Base-by-base conservation (phyloP, 345 rosid genomes). In the Dovyalis caffra region DNA sequence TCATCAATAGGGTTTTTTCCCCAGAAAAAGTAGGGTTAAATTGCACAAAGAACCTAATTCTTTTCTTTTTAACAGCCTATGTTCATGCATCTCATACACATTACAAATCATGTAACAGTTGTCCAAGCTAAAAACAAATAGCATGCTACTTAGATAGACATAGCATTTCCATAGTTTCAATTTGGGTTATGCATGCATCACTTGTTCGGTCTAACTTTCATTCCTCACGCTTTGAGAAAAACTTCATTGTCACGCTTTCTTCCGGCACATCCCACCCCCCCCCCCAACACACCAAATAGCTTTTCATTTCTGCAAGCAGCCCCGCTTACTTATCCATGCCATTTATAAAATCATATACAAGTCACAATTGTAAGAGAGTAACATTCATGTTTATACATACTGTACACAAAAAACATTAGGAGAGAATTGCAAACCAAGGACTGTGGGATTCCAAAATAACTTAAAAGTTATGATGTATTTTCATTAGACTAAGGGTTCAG, bases 401-500 rank as follows among this genome's bases (percentile, higher is more conserved):
- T 56, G 25, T 56, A 56, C 61, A 56, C 14, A 0, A 56, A 14
- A 56, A 23, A 56, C 61, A 56, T 56, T 23, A 56, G 8, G 61
- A 8, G 11, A n/a, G 28, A 56, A 56, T 9, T 56, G 3, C 61
- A 56, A 56, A 23, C 26, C 61, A 31, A 31, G 6, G 66, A 6
- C 9, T 4, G 28, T 20, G 53, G 29, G 43, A 11, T 4, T 29
- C 10, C 25, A 74, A 74, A n/a, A 15, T 32, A 31, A 35, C 70
- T 56, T n/a, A 9, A 18, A 53, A 37, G 25, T 35, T 18, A 62
- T 0, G 4, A 63, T 34, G 32, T 47, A 74, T 34, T 75, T 33
- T 21, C 70, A 70, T 47, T 49, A 63, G 64, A 66, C 40, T 23
- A 66, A 71, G 70, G 29, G 49, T 25, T 68, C 71, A 68, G 71